Percentiles rank a stretch among this genome's conserved stretches.
Conservation (phyloP, 495 filamentous ascomycete species). For the Melanomma pulvis-pyrius region DNA sequence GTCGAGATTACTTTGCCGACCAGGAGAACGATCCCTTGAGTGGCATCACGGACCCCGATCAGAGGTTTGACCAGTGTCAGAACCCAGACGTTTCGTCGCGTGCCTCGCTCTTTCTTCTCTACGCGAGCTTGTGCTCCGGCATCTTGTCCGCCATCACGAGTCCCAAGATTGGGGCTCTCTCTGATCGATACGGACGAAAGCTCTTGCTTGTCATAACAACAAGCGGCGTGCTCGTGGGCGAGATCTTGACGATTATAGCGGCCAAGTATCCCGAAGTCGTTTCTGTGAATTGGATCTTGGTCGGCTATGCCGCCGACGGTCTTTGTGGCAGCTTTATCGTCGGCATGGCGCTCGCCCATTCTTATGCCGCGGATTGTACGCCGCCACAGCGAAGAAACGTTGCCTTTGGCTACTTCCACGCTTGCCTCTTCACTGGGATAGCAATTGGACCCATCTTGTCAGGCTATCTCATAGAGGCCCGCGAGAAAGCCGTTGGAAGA, state of each 20-base stretch:
- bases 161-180: constrained; percentile 81
- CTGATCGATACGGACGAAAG: constrained; percentile 85
- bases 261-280: constrained; percentile 72
- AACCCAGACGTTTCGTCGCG: constrained; percentile 69
- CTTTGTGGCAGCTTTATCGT: constrained; percentile 84
- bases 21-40: constrained; percentile 38
- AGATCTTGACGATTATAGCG: constrained; percentile 75
- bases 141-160: constrained; percentile 72
- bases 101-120: constrained; percentile 77
- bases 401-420: constrained; percentile 88
- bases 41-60: constrained; percentile 40
- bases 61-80: constrained; percentile 68
- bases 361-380: constrained; percentile 89
- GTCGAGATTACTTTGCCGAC: constrained; percentile 74
- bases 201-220: constrained; percentile 68
- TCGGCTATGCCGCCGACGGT: constrained; percentile 77
- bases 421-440: constrained; percentile 81
- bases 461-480: constrained; percentile 69
- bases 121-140: constrained; percentile 70
- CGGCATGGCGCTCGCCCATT: constrained; percentile 74
- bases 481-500: not conserved
- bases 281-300: constrained; percentile 70
- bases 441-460: constrained; percentile 80
- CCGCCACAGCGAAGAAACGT: constrained; percentile 74
- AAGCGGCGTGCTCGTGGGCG: constrained; percentile 66